Evolutionary conservation across 1,284 basidiomycete genomes (phyloP).

Genomic region (Marasmius sp.): DNA sequence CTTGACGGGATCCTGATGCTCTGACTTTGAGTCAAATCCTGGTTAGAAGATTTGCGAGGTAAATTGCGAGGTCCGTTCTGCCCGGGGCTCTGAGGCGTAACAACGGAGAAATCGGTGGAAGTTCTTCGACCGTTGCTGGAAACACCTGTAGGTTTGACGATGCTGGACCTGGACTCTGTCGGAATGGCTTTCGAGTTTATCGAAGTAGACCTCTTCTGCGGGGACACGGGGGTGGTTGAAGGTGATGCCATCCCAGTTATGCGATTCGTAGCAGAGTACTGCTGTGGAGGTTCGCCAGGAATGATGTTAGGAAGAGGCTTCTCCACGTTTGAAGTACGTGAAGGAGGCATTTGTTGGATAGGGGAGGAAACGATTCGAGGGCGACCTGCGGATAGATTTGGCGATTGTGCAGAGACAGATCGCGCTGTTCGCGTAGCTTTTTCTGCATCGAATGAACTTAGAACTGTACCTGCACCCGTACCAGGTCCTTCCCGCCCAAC

Average conservation of each 20-base stretch:
- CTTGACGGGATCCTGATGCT: neutral
- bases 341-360: neutral
- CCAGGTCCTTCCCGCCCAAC: neutral
- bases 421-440: neutral
- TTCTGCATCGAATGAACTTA: neutral
- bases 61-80: neutral
- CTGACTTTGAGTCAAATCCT: neutral
- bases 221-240: neutral
- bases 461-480: neutral
- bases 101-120: neutral
- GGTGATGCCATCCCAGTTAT: neutral
- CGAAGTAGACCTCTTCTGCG: too few species aligned
- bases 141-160: neutral
- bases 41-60: neutral
- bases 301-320: neutral
- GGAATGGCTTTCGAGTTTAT: neutral
- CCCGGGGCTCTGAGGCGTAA: neutral
- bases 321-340: neutral
- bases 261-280: neutral
- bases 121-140: neutral
- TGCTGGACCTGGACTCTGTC: neutral
- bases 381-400: neutral
- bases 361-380: neutral
- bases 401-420: neutral
- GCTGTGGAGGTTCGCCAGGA: neutral